Evolutionary conservation across 208 protist species (phyloP).

Genomic region (Trypanosoma melophagium): DNA sequence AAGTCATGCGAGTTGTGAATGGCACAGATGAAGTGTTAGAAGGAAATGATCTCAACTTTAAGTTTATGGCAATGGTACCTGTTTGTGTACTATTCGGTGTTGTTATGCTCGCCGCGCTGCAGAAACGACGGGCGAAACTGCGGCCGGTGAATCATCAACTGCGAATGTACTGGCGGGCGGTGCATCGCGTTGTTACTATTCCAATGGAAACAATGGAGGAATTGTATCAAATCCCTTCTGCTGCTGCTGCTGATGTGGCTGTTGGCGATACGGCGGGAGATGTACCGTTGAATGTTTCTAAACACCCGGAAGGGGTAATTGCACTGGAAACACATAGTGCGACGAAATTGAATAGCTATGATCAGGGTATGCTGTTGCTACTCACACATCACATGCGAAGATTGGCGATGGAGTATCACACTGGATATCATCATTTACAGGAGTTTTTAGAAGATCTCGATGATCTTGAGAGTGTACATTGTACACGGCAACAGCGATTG

Average conservation of each 20-base stretch:
- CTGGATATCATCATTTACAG: slow-evolving; percentile 43
- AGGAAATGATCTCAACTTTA: slow-evolving; percentile 81
- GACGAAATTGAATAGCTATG: slow-evolving; percentile 48
- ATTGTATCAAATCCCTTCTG: not conserved
- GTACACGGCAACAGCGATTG: slow-evolving; percentile 48
- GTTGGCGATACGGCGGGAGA: too few relatives aligned
- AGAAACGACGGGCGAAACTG: slow-evolving; percentile 35
- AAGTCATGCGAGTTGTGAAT: slow-evolving; percentile 73
- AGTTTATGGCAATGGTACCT: slow-evolving; percentile 74
- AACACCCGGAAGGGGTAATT: not conserved
- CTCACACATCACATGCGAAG: slow-evolving; percentile 68
- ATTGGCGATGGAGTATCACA: slow-evolving; percentile 41
- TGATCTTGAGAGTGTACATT: slow-evolving; percentile 58
- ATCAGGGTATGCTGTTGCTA: slow-evolving; percentile 77
- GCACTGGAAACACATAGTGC: not conserved
- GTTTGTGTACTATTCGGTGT: slow-evolving; percentile 36
- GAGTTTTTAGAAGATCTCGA: slow-evolving; percentile 73
- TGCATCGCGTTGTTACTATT: slow-evolving; percentile 63
- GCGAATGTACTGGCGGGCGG: slow-evolving; percentile 59
- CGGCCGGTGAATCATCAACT: slow-evolving; percentile 52
- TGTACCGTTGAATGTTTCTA: not conserved
- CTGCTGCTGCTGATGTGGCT: too few relatives aligned
- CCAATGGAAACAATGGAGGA: slow-evolving; percentile 8
- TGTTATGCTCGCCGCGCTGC: slow-evolving; percentile 28
- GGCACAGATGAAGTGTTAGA: slow-evolving; percentile 79